Evolutionary conservation across 2,329 filamentous ascomycete species (phyloP).

Genomic region (Aspergillus pseudonomiae): DNA sequence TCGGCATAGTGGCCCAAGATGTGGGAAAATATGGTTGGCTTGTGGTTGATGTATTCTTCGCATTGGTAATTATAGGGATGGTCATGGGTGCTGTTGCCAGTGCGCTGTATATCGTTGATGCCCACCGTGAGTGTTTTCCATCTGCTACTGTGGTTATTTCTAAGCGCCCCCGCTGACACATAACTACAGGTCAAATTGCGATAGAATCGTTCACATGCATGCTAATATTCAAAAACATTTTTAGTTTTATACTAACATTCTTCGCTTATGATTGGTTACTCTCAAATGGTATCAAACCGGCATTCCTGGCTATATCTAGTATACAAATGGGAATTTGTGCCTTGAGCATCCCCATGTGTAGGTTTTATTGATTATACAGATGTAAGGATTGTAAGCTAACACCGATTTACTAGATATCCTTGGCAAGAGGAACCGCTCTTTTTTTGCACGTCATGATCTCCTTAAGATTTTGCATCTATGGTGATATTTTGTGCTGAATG

Average conservation of each 20-base stretch:
- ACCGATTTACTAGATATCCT: slow-evolving; percentile 65
- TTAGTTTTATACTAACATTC: slow-evolving; percentile 83
- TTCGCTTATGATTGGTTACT: slow-evolving; percentile 84
- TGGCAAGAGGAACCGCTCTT: slow-evolving; percentile 75
- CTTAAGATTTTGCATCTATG: slow-evolving; percentile 51
- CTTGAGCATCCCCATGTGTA: slow-evolving; percentile 77
- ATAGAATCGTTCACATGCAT: slow-evolving; percentile 89
- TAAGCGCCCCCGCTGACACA: slow-evolving; percentile 13
- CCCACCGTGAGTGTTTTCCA: slow-evolving; percentile 68
- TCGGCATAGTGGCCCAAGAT: slow-evolving; percentile 72
- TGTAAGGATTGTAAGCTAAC: not conserved
- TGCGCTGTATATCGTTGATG: slow-evolving; percentile 88
- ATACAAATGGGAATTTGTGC: slow-evolving; percentile 79
- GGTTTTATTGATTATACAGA: slow-evolving; percentile 43
- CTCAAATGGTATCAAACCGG: slow-evolving; percentile 54
- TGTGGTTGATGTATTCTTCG: slow-evolving; percentile 80
- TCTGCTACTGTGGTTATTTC: not conserved
- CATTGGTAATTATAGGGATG: slow-evolving; percentile 83
- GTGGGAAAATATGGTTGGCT: slow-evolving; percentile 68
- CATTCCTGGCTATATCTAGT: slow-evolving; percentile 72
- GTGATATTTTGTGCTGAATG: slow-evolving; percentile 19
- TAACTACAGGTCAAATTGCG: slow-evolving; percentile 67
- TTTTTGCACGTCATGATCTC: slow-evolving; percentile 75
- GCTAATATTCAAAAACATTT: slow-evolving; percentile 93
- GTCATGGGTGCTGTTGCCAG: slow-evolving; percentile 86